These are phyloP conservation scores for Ascochyta koolunga DNA, from an alignment of 2,329 filamentous ascomycete genomes.

Conservation along the genomic window DNA sequence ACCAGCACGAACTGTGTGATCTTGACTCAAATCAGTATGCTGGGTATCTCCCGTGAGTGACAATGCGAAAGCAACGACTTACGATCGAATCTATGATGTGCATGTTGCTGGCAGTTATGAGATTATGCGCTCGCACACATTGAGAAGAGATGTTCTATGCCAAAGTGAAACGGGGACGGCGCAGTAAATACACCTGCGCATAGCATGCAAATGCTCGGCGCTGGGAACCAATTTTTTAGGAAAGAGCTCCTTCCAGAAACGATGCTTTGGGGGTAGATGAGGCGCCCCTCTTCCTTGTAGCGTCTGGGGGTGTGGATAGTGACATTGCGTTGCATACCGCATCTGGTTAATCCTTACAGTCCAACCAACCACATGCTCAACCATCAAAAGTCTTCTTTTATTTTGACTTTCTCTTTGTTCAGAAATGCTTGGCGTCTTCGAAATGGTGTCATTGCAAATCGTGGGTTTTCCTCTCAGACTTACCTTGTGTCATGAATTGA, in stretches of 20 bases:
- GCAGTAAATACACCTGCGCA: not conserved
- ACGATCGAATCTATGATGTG: slow-evolving; percentile 16
- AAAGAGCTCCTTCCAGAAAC: not conserved
- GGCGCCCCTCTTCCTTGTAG: not conserved
- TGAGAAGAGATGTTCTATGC: not conserved
- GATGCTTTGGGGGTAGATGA: not conserved
- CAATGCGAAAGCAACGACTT: not conserved
- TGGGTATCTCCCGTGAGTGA: not conserved
- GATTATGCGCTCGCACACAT: slow-evolving; percentile 4
- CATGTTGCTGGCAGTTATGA: slow-evolving; percentile 5
- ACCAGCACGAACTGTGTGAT: slow-evolving; percentile 23
- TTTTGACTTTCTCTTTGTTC: not conserved
- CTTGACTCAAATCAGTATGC: slow-evolving; percentile 10
- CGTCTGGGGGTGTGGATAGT: not conserved
- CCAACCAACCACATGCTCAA: not conserved
- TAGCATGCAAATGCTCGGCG: not conserved
- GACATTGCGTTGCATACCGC: slow-evolving; percentile 8
- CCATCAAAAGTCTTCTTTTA: not conserved
- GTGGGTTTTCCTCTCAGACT: not conserved
- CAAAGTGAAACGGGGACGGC: not conserved
- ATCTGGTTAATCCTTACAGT: slow-evolving; percentile 1
- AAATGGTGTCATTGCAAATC: not conserved
- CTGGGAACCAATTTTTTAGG: not conserved
- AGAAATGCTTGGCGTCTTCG: not conserved
- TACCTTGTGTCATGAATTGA: not conserved